These are phyloP conservation scores for Phanerochaete sordida DNA, from an alignment of 768 basidiomycete genomes.

Conservation along the genomic window DNA sequence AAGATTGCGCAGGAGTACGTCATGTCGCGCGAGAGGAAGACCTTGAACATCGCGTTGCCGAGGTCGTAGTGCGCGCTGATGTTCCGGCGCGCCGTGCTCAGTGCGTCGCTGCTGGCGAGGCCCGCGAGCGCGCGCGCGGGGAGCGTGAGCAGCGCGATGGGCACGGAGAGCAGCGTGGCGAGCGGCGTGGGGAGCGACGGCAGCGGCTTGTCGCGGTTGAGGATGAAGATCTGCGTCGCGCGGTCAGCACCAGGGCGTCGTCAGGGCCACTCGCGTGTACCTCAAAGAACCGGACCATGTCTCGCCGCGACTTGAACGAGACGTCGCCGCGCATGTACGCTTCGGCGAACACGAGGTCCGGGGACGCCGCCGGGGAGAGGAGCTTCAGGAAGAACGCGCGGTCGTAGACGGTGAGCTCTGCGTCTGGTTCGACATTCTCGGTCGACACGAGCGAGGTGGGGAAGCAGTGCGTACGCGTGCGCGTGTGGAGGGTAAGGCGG, in stretches of 20 bases:
- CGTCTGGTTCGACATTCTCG: neutral
- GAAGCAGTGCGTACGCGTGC: constrained; percentile 42
- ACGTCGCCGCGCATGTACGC: constrained; percentile 80
- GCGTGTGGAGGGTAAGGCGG: constrained; percentile 45
- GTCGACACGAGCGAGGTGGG: constrained; percentile 24
- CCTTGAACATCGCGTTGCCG: constrained; percentile 71
- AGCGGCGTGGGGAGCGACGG: constrained; percentile 43
- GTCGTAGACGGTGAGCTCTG: constrained; percentile 17
- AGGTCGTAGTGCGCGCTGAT: constrained; percentile 80
- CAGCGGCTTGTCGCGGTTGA: constrained; percentile 34
- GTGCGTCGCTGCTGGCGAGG: constrained; percentile 52
- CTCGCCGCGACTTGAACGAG: constrained; percentile 42
- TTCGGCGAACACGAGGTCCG: constrained; percentile 73
- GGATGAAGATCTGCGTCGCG: constrained; percentile 54
- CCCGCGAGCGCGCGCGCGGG: constrained; percentile 43
- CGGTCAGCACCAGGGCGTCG: neutral
- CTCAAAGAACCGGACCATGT: constrained; percentile 61
- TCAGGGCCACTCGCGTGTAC: constrained; percentile 31
- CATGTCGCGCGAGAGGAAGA: constrained; percentile 67
- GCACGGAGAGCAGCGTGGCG: constrained; percentile 45
- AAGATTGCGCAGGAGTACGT: constrained; percentile 77
- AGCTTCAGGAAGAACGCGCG: neutral
- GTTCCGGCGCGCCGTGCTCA: constrained; percentile 62
- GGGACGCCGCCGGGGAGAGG: constrained; percentile 37
- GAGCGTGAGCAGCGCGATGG: constrained; percentile 50